Percentiles rank a stretch among this genome's conserved stretches.
Evolutionary conservation across 2,329 filamentous ascomycete genomes (phyloP).

Genomic region (Amauroascus verrucosus): DNA sequence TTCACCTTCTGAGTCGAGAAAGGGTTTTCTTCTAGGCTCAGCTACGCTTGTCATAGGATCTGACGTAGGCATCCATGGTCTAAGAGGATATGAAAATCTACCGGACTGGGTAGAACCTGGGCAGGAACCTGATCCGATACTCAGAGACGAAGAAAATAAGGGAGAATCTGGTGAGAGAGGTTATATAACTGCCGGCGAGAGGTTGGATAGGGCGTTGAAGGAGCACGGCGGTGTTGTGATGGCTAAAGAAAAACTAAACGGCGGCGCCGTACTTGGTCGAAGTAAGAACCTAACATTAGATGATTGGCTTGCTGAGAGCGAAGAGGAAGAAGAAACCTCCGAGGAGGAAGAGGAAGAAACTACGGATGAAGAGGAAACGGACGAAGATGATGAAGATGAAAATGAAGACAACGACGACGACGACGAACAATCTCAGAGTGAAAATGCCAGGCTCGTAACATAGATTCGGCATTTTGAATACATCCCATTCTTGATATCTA

Average conservation of each 20-base stretch:
- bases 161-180: slow-evolving; percentile 32
- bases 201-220: slow-evolving; percentile 35
- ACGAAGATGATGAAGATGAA: slow-evolving; percentile 29
- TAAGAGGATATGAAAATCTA: slow-evolving; percentile 67
- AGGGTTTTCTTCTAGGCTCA: slow-evolving; percentile 68
- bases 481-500: too few relatives aligned
- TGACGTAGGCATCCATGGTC: slow-evolving; percentile 59
- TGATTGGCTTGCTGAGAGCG: slow-evolving; percentile 77
- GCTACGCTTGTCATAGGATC: slow-evolving; percentile 75
- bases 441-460: background rate
- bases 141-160: slow-evolving; percentile 53
- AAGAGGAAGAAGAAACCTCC: slow-evolving; percentile 43
- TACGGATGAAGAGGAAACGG: slow-evolving; percentile 7
- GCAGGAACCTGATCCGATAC: slow-evolving; percentile 62
- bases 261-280: slow-evolving; percentile 5
- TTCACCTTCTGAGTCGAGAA: slow-evolving; percentile 75
- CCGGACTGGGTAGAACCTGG: slow-evolving; percentile 78
- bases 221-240: slow-evolving; percentile 30
- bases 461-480: background rate
- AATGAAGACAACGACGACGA: slow-evolving; percentile 22
- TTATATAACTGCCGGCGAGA: slow-evolving; percentile 41
- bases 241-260: slow-evolving; percentile 36
- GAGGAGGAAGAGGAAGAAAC: slow-evolving; percentile 20
- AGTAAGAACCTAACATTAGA: slow-evolving; percentile 69
- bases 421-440: background rate